These are phyloP conservation scores for Fonsecaea monophora DNA, from an alignment of 2,329 filamentous ascomycete genomes.

Conservation along the genomic window DNA sequence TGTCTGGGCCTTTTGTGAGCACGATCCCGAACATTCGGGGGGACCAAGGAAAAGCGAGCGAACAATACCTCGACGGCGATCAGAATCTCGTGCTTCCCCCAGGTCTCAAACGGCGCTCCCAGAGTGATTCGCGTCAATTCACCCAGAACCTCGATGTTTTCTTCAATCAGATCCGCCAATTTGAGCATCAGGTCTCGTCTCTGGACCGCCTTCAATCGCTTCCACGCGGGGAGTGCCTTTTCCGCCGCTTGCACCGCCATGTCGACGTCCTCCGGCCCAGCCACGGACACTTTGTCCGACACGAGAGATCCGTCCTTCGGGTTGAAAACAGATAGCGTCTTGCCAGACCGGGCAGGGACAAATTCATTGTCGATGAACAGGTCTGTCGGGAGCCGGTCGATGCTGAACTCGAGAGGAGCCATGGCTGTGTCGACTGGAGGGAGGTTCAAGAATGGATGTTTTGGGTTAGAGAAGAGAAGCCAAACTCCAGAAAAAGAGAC, in stretches of 20 bases:
- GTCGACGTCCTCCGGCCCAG: constrained; percentile 55
- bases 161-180: constrained; percentile 50
- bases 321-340: not conserved
- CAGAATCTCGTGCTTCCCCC: constrained; percentile 54
- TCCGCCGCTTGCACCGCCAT: constrained; percentile 58
- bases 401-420: not conserved
- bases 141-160: constrained; percentile 40
- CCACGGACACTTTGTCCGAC: constrained; percentile 52
- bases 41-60: constrained; percentile 5
- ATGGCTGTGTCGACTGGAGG: not conserved
- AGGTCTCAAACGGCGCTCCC: constrained; percentile 70
- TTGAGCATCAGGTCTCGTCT: constrained; percentile 50
- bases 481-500: not conserved
- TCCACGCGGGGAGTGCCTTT: constrained; percentile 56
- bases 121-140: constrained; percentile 42
- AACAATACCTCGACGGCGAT: constrained; percentile 44
- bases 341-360: not conserved
- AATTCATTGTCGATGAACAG: constrained; percentile 11
- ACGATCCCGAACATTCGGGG: constrained; percentile 37
- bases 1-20: not conserved
- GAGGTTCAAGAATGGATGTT: too few species aligned
- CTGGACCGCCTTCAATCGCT: constrained; percentile 41
- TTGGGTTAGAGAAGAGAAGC: not conserved
- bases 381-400: constrained; percentile 2
- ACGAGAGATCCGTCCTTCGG: constrained; percentile 13